These are phyloP conservation scores for Lophiostoma macrostomum DNA, from an alignment of 495 filamentous ascomycete genomes.

Conservation along the genomic window DNA sequence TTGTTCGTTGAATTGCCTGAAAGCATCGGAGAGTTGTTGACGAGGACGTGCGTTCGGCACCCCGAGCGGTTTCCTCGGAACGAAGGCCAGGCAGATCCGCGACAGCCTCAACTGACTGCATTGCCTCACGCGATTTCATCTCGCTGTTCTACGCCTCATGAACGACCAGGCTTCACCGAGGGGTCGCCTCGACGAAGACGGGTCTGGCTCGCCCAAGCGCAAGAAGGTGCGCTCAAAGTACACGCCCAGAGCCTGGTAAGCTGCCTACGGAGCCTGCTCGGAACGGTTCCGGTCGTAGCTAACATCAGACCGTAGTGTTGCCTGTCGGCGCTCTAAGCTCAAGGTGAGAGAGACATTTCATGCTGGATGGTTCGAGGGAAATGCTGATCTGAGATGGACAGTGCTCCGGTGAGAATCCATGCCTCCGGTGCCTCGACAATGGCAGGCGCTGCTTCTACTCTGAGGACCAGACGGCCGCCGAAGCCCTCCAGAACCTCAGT, in stretches of 20 bases:
- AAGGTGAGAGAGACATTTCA: conserved; percentile 10
- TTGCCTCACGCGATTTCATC: not conserved
- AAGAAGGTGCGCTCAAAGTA: conserved; percentile 28
- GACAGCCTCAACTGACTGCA: no score
- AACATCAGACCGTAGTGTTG: conserved; percentile 9
- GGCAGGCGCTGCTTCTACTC: conserved; percentile 25
- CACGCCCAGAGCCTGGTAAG: conserved; percentile 28
- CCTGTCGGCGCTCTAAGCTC: conserved; percentile 26
- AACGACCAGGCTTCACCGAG: conserved; percentile 6
- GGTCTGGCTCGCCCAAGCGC: conserved; percentile 21
- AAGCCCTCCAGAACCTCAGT: conserved; percentile 30
- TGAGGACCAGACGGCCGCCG: conserved; percentile 31
- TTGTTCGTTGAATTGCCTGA: no score
- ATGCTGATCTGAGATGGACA: not conserved
- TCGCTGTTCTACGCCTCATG: no score
- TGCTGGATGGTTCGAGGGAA: not conserved
- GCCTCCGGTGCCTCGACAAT: conserved; percentile 17
- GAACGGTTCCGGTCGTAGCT: conserved; percentile 12
- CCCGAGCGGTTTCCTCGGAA: no score
- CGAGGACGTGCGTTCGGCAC: no score
- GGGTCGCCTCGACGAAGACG: conserved; percentile 11
- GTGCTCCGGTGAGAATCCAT: conserved; percentile 31
- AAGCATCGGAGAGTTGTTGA: no score
- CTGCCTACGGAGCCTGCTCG: no score
- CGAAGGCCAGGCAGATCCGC: no score